Evolutionary conservation across 257 asterid genomes (phyloP), one percentile per base, ranked within the genome.

Genomic region (Solanum sejunctum): DNA sequence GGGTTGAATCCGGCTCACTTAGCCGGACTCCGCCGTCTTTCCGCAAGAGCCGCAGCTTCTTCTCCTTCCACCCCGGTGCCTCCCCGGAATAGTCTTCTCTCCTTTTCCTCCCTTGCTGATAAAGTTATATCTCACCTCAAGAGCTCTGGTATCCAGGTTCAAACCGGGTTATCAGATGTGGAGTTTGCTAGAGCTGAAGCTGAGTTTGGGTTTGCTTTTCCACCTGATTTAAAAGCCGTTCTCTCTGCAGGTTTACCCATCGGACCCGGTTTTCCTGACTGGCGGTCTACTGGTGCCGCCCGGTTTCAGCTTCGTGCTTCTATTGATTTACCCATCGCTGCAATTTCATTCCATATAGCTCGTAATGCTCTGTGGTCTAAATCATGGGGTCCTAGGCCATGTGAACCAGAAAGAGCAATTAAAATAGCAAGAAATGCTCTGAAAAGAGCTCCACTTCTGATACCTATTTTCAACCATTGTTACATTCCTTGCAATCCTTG

Each of bases 141-240:
- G 51, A 83, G 43, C 85, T 93, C 95, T 3, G 92, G 93, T 2
- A 85, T 93, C 1, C 93, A 69, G 13, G 98, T 96, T 18, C 95
- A 91, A n/a, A 58, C 94, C 45, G 99, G 99, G 2, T 56, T 96
- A 32, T 88, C 94, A 36, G 99, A 91, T 47, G 78, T 94, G 26
- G 99, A 96, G 71, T 94, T 96, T 71, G 98, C 97, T 9, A 83
- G 94, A 11, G 98, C 99, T 7, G 99, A 96, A 84, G 99, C 99
- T 0, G 98, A 94, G 86, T 96, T 93, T 60, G 98, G 98, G 0
- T 96, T 94, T 84, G 87, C 91, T 7, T 96, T 96, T 78, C 99
- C 99, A 26, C 99, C 98, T 26, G 99, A 96, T 81, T 85, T 96
- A 32, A 93, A 89, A 88, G 99, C 99, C 3, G 93, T 96, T 12